Conservation (phyloP, 106 monocot genomes). For the Dendrobium nobile region DNA sequence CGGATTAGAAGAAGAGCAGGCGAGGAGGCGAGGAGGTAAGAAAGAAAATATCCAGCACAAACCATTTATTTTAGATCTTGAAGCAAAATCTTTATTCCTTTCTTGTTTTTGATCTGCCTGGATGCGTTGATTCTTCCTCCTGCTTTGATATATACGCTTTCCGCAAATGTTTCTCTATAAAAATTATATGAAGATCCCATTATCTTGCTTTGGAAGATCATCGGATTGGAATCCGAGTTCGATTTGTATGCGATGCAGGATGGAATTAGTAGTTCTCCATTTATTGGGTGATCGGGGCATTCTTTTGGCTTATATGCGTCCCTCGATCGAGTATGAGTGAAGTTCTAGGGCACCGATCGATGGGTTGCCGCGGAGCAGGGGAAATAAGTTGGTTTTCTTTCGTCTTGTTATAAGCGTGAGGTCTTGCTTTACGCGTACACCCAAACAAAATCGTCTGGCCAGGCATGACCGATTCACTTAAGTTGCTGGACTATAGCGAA, state of each 20-base stretch:
- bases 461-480: too few relatives aligned
- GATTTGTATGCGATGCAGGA: not conserved
- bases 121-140: not conserved
- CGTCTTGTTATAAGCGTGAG: not conserved
- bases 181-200: not conserved
- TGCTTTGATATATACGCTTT: not conserved
- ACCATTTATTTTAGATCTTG: not conserved
- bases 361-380: not conserved
- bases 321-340: not conserved
- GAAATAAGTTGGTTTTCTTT: not conserved
- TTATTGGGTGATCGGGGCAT: not conserved
- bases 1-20: not conserved
- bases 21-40: conserved; percentile 6
- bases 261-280: not conserved
- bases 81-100: not conserved
- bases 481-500: too few relatives aligned
- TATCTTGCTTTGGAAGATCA: not conserved
- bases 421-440: too few relatives aligned
- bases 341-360: not conserved
- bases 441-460: too few relatives aligned
- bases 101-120: conserved; percentile 1
- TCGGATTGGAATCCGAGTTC: conserved; percentile 6
- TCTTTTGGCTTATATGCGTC: not conserved
- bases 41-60: not conserved
- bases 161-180: not conserved